phyloP scores from a whole-genome alignment of 352 stramenopile species.

The Peronospora farinosa region DNA sequence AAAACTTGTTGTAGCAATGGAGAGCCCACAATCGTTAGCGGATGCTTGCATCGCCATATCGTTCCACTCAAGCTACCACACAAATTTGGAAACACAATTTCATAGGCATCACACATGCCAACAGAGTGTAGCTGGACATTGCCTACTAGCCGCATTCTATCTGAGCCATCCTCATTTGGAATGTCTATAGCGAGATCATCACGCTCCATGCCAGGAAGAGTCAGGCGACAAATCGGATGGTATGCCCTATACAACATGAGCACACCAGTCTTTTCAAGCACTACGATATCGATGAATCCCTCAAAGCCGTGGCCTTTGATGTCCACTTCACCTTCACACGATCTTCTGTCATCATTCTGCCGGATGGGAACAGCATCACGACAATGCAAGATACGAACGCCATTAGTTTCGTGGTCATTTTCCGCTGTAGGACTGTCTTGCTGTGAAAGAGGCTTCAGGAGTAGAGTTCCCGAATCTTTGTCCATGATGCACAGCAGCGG shows the following conservation, averaged over 20 bases:
- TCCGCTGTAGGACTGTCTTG: conserved; percentile 10
- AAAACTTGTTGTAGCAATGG: conserved; percentile 35
- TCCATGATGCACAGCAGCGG: conserved; percentile 45
- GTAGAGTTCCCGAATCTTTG: conserved; percentile 26
- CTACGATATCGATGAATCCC: conserved; percentile 33
- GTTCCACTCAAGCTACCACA: conserved; percentile 16
- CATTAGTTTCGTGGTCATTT: conserved; percentile 4
- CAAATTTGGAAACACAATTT: conserved; percentile 21
- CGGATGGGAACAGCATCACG: conserved; percentile 38
- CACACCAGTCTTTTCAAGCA: conserved; percentile 27
- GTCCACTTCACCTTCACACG: conserved; percentile 1
- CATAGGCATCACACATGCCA: conserved; percentile 23
- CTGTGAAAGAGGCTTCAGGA: conserved; percentile 31
- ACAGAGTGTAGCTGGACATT: conserved; percentile 28
- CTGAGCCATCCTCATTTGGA: conserved; percentile 2
- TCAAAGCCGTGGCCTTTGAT: background rate
- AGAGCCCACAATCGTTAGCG: conserved; percentile 27
- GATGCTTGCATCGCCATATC: conserved; percentile 40
- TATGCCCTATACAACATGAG: conserved; percentile 34
- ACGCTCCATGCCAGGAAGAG: conserved; percentile 8
- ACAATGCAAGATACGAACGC: conserved; percentile 29
- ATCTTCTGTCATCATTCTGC: background rate
- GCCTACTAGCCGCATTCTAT: conserved; percentile 5
- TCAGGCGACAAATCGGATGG: conserved; percentile 29
- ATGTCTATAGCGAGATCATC: conserved; percentile 1